Evolutionary conservation across 768 basidiomycete genomes (phyloP).

Genomic region (Lyophyllum shimeji): DNA sequence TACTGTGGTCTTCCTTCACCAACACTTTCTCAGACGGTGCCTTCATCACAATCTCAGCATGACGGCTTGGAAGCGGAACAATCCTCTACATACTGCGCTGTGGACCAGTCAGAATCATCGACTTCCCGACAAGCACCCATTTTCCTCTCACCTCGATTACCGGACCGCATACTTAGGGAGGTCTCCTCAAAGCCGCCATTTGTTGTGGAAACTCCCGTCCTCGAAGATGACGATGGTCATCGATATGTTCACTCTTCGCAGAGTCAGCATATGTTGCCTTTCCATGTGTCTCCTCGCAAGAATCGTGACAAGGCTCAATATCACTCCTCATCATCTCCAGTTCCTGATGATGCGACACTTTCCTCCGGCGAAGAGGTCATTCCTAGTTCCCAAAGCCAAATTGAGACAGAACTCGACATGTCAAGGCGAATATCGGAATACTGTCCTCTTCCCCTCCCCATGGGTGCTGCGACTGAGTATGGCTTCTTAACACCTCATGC

Average conservation of each 20-base stretch:
- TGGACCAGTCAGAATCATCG: background rate
- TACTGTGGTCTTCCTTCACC: background rate
- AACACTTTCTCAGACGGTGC: constrained; percentile 20
- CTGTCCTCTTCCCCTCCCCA: background rate
- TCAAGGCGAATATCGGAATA: constrained; percentile 8
- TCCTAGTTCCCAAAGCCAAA: constrained; percentile 47
- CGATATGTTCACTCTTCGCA: constrained; percentile 34
- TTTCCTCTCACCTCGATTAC: constrained; percentile 1
- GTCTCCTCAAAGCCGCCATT: background rate
- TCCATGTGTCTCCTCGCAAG: constrained; percentile 23
- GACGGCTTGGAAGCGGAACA: constrained; percentile 11
- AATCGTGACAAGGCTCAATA: constrained; percentile 1
- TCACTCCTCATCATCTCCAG: constrained; percentile 2
- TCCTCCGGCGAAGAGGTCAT: constrained; percentile 27
- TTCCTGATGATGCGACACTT: background rate
- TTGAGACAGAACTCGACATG: constrained; percentile 34
- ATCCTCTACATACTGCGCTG: background rate
- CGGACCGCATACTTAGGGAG: background rate
- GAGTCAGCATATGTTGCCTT: constrained; percentile 26
- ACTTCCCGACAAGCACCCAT: background rate
- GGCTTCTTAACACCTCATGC: background rate
- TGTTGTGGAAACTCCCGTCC: background rate
- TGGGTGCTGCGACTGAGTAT: background rate
- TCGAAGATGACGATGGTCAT: constrained; percentile 13
- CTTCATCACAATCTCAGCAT: constrained; percentile 36